Evolutionary conservation across 805 yeast genomes (phyloP).

Genomic region (Wickerhamiella slavikovae): DNA sequence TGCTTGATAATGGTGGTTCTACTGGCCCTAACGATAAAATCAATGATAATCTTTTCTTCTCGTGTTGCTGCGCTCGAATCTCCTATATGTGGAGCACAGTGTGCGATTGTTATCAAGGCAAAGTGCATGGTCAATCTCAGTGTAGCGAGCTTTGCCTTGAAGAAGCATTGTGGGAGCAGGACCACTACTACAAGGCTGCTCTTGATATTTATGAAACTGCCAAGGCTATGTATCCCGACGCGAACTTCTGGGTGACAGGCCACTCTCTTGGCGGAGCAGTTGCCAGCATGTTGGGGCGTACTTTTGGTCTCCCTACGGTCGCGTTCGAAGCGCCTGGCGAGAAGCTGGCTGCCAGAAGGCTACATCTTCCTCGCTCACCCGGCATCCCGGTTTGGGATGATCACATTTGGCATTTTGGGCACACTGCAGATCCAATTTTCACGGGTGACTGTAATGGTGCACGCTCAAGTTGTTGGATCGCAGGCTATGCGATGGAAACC

Average conservation of each 20-base stretch:
- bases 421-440: conserved; percentile 89
- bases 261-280: conserved; percentile 89
- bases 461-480: conserved; percentile 67
- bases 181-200: conserved; percentile 64
- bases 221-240: conserved; percentile 38
- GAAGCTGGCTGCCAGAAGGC: conserved; percentile 53
- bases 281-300: conserved; percentile 62
- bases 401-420: conserved; percentile 86
- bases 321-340: conserved; percentile 92
- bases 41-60: conserved; percentile 75
- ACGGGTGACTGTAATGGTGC: conserved; percentile 97
- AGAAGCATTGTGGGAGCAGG: conserved; percentile 47
- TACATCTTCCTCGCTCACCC: conserved; percentile 87
- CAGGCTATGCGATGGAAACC: conserved; percentile 94
- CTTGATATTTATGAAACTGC: conserved; percentile 62
- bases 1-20: conserved; percentile 31
- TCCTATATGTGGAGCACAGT: conserved; percentile 86
- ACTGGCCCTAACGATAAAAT: conserved; percentile 64
- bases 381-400: conserved; percentile 62
- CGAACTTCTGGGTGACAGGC: conserved; percentile 79
- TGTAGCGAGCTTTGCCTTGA: conserved; percentile 82
- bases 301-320: conserved; percentile 77
- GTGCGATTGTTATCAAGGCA: conserved; percentile 69
- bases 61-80: conserved; percentile 91
- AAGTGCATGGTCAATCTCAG: conserved; percentile 31